A percentile compares a stretch with the other conserved stretches of the same genome.
These are phyloP conservation scores for Symbiodinium pilosum DNA, from an alignment of 73 alveolate genomes.

Conservation along the genomic window DNA sequence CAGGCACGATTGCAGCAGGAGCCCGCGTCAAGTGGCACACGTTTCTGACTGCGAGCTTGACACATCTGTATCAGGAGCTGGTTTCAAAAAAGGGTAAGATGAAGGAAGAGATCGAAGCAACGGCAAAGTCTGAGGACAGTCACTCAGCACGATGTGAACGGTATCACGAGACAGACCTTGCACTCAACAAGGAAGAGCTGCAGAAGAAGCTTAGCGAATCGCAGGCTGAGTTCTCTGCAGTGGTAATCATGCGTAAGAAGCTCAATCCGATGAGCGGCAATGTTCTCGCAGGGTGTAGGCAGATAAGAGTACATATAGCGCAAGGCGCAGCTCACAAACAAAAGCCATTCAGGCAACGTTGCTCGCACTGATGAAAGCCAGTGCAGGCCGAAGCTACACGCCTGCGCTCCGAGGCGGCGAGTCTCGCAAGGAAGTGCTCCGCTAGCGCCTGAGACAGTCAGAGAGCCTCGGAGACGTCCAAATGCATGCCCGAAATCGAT, in stretches of 20 bases:
- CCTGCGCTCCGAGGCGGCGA: conserved; percentile 57
- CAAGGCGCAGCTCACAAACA: too few species aligned
- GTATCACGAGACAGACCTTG: too few species aligned
- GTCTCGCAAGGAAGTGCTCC: conserved; percentile 59
- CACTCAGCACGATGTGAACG: background rate
- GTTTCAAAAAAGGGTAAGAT: conserved; percentile 45
- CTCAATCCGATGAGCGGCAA: too few species aligned
- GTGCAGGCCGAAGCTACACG: conserved; percentile 50
- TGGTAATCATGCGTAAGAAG: too few species aligned
- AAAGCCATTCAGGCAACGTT: background rate
- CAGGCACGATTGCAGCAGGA: conserved; percentile 93
- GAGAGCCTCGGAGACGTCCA: too few species aligned
- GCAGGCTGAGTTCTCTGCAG: conserved; percentile 4
- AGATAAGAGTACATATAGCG: too few species aligned
- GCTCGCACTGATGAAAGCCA: background rate
- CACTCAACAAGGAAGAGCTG: conserved; percentile 28
- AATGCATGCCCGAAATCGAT: too few species aligned
- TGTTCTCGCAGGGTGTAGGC: too few species aligned
- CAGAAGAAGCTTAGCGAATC: conserved; percentile 39
- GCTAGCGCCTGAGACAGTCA: background rate
- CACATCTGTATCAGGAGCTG: background rate
- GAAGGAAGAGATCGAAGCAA: conserved; percentile 34
- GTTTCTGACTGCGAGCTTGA: too few species aligned
- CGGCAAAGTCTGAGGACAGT: conserved; percentile 28
- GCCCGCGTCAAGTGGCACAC: too few species aligned